A percentile compares a stretch with the other conserved stretches of the same genome.
Evolutionary conservation across 2,329 filamentous ascomycete genomes (phyloP).

Genomic region (Lecanosticta acicola): DNA sequence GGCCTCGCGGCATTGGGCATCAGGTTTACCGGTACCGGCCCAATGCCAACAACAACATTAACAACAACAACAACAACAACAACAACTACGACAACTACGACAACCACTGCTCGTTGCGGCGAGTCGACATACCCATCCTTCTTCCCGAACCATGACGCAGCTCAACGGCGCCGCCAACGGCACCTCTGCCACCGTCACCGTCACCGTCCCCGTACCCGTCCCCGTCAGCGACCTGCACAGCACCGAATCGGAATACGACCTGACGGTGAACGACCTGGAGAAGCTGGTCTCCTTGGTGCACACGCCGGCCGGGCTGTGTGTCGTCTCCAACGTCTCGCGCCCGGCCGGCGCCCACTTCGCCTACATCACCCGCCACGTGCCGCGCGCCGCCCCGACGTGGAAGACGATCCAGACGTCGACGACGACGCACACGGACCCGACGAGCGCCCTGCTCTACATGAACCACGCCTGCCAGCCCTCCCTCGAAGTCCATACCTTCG

Average conservation of each 20-base stretch:
- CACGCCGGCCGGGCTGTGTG: slow-evolving; percentile 38
- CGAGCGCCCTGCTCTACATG: slow-evolving; percentile 52
- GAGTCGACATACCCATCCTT: not conserved
- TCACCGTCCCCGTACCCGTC: no score
- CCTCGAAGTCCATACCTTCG: slow-evolving; percentile 49
- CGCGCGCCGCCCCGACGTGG: slow-evolving; percentile 42
- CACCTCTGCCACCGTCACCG: not conserved
- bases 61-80: not conserved
- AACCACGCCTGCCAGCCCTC: slow-evolving; percentile 52
- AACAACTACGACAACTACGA: not conserved
- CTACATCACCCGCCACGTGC: slow-evolving; percentile 44
- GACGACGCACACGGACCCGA: slow-evolving; percentile 51
- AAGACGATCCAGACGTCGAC: slow-evolving; percentile 48
- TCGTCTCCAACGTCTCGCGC: slow-evolving; percentile 46
- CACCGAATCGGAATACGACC: slow-evolving; percentile 18
- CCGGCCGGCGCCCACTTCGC: slow-evolving; percentile 48
- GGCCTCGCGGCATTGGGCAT: not conserved
- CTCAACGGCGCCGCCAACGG: slow-evolving; percentile 11
- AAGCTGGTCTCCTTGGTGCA: slow-evolving; percentile 36
- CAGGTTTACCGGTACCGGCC: not conserved
- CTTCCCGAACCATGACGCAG: not conserved
- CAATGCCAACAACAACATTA: not conserved
- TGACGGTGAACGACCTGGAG: slow-evolving; percentile 32
- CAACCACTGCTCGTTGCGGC: not conserved
- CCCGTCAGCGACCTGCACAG: slow-evolving; percentile 7